Evolutionary conservation across 768 basidiomycete species (phyloP).

Genomic region (Glaciozyma martinii): DNA sequence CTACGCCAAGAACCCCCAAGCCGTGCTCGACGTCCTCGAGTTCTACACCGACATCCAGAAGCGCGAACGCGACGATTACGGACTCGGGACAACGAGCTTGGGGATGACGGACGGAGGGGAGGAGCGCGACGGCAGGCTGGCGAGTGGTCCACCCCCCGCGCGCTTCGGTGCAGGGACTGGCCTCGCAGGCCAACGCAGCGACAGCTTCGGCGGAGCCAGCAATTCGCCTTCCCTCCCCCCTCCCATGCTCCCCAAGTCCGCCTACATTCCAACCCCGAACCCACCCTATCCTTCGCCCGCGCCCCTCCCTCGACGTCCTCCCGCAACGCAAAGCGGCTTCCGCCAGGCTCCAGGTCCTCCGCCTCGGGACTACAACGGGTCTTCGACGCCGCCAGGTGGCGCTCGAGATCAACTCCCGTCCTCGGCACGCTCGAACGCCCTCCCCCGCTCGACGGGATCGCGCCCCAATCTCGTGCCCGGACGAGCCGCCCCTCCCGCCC

Average conservation of each 20-base stretch:
- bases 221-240: neutral
- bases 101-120: conserved; percentile 26
- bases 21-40: conserved; percentile 92
- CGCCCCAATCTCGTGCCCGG: conserved; percentile 30
- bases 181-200: conserved; percentile 53
- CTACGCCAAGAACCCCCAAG: conserved; percentile 92
- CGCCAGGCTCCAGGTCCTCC: conserved; percentile 7
- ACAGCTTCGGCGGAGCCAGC: neutral
- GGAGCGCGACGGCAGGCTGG: conserved; percentile 25
- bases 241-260: neutral
- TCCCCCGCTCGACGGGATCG: neutral
- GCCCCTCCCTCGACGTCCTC: conserved; percentile 11
- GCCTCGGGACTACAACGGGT: neutral
- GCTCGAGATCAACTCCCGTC: neutral
- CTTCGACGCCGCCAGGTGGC: neutral
- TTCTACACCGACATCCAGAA: conserved; percentile 98
- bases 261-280: conserved; percentile 30
- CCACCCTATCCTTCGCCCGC: conserved; percentile 10
- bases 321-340: neutral
- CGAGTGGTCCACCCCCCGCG: conserved; percentile 46
- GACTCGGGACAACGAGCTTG: conserved; percentile 34
- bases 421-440: neutral
- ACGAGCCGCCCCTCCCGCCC: conserved; percentile 11
- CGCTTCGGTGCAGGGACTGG: conserved; percentile 89
- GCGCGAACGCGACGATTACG: conserved; percentile 65